Base-by-base conservation (phyloP, 176 grass and related monocot genomes). In the Oryza nivara region DNA sequence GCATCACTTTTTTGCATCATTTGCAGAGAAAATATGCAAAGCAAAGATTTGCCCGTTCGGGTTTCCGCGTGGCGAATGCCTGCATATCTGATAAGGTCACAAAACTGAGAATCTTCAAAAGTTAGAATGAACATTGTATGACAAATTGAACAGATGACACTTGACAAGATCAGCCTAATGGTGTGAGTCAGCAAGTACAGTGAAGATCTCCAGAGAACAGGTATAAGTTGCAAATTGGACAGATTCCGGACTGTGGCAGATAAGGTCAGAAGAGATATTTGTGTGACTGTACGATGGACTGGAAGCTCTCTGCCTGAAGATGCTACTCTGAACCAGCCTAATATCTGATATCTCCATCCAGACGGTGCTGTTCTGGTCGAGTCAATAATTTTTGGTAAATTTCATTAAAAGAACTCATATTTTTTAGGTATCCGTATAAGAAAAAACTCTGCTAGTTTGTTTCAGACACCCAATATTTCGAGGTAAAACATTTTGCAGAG, bases 281-380 rank as follows among this genome's bases (percentile, higher is more conserved):
- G 44, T 13, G 67, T 16, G 35, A 22, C 22, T 68, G 34, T 65
- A 45, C 47, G 76, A 85, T 8, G 46, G 48, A 70, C 28, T 9
- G 17, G n/a, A 48, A 67, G 28, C n/a, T 67, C 68, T 82, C 54
- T 82, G 58, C 84, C 60, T 38, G 79, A 82, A 82, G 73, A 82
- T 86, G 79, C 73, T 86, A 79, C 43, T 86, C 80, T 74, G 48
- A 52, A 87, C 58, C 30, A 48, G 48, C 19, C 56, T 22, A 78
- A 68, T 90, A 48, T 60, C 56, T 78, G 67, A 75, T 64, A 72
- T 70, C 7, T 38, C 61, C 19, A 61, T 61, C 56, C 56, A 61
- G 56, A 63, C 69, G 28, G 6, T 26, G 6, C 68, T 35, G 36
- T 60, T 77, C 79, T 15, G 1, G 23, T 67, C 49, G 48, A 80